Evolutionary conservation across 2,329 filamentous ascomycete species (phyloP).

Genomic region (Penicillium brasilianum): DNA sequence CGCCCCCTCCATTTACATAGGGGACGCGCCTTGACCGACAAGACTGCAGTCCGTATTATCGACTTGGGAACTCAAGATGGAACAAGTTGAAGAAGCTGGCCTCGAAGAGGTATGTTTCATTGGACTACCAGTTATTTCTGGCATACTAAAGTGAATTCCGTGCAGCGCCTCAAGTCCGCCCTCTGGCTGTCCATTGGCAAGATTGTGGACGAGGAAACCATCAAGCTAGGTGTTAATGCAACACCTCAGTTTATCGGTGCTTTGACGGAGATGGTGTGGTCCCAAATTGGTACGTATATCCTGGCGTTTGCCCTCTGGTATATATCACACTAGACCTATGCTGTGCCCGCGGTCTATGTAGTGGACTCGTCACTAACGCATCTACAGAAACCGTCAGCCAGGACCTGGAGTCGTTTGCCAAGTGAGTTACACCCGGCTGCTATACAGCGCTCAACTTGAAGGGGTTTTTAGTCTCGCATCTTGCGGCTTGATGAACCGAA

Average conservation of each 20-base stretch:
- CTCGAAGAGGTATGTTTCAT: conserved; percentile 40
- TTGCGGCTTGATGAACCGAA: neutral
- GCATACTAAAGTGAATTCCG: neutral
- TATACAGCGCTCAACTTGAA: neutral
- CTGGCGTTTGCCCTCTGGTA: neutral
- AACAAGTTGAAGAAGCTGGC: conserved; percentile 37
- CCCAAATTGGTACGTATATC: conserved; percentile 74
- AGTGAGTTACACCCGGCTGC: conserved; percentile 40
- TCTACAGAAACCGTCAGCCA: conserved; percentile 57
- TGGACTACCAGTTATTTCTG: neutral
- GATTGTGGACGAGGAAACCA: conserved; percentile 84
- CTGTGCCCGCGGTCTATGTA: neutral
- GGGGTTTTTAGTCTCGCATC: conserved; percentile 2
- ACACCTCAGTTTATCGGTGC: conserved; percentile 90
- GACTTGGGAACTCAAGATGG: conserved; percentile 26
- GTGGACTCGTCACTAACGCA: conserved; percentile 12
- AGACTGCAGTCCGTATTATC: neutral
- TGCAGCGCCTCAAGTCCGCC: conserved; percentile 78
- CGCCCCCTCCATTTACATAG: conserved; percentile 11
- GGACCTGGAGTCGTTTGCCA: conserved; percentile 69
- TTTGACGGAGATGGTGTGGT: conserved; percentile 84
- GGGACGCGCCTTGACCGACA: conserved; percentile 15
- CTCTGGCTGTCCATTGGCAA: conserved; percentile 84
- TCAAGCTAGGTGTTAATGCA: conserved; percentile 76
- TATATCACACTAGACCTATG: neutral